Percentiles rank a stretch among this genome's conserved stretches.
Evolutionary conservation across 495 filamentous ascomycete species (phyloP).

Genomic region (Aspergillus indologenus): DNA sequence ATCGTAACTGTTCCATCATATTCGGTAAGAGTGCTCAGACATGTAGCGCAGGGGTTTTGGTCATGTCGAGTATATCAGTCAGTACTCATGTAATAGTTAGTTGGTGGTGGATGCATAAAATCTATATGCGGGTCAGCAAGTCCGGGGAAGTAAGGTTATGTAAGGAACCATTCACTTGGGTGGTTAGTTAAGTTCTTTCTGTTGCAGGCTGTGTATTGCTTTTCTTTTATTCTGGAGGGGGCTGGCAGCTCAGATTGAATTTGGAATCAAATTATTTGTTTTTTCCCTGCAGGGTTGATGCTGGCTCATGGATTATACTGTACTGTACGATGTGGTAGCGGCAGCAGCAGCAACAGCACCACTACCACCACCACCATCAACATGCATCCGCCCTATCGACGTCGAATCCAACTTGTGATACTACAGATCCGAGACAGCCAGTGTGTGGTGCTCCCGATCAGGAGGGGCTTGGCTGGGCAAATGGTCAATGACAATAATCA

Average conservation of each 20-base stretch:
- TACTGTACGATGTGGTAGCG: neutral
- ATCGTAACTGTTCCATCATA: neutral
- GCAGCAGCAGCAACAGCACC: neutral
- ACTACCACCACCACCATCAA: too few relatives aligned
- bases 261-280: neutral
- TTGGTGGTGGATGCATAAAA: neutral
- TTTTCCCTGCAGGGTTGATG: neutral
- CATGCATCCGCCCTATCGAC: too few relatives aligned
- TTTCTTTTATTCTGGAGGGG: neutral
- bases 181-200: constrained; percentile 1
- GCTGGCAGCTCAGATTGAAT: neutral
- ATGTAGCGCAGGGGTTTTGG: neutral
- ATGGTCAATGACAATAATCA: neutral
- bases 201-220: too few relatives aligned
- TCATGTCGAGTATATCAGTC: neutral
- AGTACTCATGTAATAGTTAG: too few relatives aligned
- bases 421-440: neutral
- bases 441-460: neutral
- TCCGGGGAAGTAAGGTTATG: constrained; percentile 3
- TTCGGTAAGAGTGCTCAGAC: neutral
- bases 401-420: too few relatives aligned
- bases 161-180: constrained; percentile 1
- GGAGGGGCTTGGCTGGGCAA: neutral
- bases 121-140: neutral
- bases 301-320: neutral